Percentiles rank a stretch among this genome's conserved stretches.
These are phyloP conservation scores for Botrytis sinoallii DNA, from an alignment of 2,329 filamentous ascomycete species.

Conservation along the genomic window DNA sequence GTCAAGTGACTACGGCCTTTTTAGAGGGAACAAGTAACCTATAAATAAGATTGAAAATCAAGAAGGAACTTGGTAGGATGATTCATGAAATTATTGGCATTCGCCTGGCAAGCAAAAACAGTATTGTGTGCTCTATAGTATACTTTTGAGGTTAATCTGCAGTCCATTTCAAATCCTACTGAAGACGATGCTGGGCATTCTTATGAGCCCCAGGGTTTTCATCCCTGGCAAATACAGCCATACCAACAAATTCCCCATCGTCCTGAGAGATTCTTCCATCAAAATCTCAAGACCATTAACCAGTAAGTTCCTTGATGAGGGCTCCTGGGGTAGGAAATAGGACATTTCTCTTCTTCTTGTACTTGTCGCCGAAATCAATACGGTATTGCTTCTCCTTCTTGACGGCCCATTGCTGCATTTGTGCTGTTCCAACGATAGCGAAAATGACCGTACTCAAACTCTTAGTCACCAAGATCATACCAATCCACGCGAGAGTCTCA, in stretches of 20 bases:
- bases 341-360: constrained; percentile 89
- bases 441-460: constrained; percentile 78
- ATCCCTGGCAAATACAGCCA: neutral
- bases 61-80: neutral
- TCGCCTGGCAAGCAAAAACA: neutral
- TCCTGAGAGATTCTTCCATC: neutral
- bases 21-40: neutral
- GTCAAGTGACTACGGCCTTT: neutral
- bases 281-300: constrained; percentile 1
- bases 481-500: constrained; percentile 82
- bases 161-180: neutral
- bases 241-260: neutral
- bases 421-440: constrained; percentile 64
- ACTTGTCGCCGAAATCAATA: constrained; percentile 86
- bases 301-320: constrained; percentile 22
- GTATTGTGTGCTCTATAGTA: neutral
- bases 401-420: constrained; percentile 85
- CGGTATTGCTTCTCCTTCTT: constrained; percentile 92
- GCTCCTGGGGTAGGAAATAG: constrained; percentile 56
- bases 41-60: neutral
- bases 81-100: constrained; percentile 2
- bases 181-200: neutral
- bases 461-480: constrained; percentile 74
- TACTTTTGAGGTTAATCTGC: neutral
- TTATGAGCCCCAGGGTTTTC: no score